A percentile compares a stretch with the other conserved stretches of the same genome.
phyloP scores from a whole-genome alignment of 768 basidiomycete genomes.

The Royoungia palumana region DNA sequence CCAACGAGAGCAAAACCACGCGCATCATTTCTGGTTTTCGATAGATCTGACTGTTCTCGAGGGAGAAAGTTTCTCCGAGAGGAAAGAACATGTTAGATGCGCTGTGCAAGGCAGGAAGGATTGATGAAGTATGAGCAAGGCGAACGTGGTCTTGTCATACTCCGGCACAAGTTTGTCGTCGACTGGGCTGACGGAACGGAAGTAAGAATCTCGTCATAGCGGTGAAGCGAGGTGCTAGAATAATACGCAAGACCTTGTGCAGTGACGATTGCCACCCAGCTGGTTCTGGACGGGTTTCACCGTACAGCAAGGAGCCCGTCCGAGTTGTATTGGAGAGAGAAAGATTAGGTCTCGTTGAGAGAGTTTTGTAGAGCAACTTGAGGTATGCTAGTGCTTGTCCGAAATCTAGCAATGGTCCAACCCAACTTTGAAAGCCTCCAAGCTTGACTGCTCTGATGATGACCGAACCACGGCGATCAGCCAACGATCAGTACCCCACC shows the following conservation, averaged over 20 bases:
- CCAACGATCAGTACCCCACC: conserved; percentile 61
- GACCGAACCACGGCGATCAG: conserved; percentile 31
- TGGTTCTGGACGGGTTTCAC: conserved; percentile 87
- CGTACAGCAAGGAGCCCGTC: conserved; percentile 81
- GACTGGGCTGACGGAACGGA: conserved; percentile 80
- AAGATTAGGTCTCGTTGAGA: conserved; percentile 71
- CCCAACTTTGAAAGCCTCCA: too few relatives aligned
- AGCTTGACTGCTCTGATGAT: conserved; percentile 11
- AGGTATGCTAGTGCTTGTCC: too few relatives aligned
- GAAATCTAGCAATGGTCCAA: too few relatives aligned
- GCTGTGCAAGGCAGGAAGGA: conserved; percentile 82
- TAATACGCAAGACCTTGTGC: conserved; percentile 79
- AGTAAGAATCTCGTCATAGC: conserved; percentile 37
- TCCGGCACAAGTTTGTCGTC: conserved; percentile 97
- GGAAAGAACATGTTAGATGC: conserved; percentile 86
- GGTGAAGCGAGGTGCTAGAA: conserved; percentile 54
- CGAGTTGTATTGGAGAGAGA: conserved; percentile 65
- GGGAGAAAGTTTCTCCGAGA: conserved; percentile 56
- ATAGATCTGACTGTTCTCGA: conserved; percentile 92
- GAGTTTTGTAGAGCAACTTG: conserved; percentile 52
- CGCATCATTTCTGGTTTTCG: conserved; percentile 87
- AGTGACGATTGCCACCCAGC: conserved; percentile 81
- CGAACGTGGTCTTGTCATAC: conserved; percentile 94
- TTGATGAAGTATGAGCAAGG: conserved; percentile 89
- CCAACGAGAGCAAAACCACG: conserved; percentile 60